These are phyloP conservation scores for Ganoderma multipileum DNA, from an alignment of 1,284 basidiomycete genomes.

Conservation along the genomic window DNA sequence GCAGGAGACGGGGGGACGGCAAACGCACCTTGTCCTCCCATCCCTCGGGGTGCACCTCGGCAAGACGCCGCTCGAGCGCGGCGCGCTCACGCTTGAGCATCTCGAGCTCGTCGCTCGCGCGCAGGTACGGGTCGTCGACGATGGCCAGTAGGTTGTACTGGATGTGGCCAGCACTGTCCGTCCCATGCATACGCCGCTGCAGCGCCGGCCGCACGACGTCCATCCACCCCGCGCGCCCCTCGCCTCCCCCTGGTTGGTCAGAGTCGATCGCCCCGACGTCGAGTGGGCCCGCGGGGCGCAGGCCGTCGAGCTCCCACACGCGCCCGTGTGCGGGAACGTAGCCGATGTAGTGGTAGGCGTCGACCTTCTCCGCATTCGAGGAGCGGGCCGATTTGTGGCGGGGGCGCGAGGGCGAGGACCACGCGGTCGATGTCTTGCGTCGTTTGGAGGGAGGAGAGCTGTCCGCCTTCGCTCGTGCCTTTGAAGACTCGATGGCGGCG, in stretches of 20 bases:
- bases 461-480: slow-evolving; percentile 36
- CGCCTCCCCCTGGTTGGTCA: slow-evolving; percentile 16
- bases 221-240: slow-evolving; percentile 52
- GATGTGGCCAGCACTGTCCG: slow-evolving; percentile 47
- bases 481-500: slow-evolving; percentile 49
- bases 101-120: slow-evolving; percentile 59
- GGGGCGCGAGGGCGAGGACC: slow-evolving; percentile 32
- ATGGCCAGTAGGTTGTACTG: slow-evolving; percentile 67
- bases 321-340: slow-evolving; percentile 66
- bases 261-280: slow-evolving; percentile 62
- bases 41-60: slow-evolving; percentile 38
- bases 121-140: slow-evolving; percentile 56
- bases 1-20: slow-evolving; percentile 6
- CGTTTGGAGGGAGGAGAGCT: slow-evolving; percentile 48
- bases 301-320: slow-evolving; percentile 64
- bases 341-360: slow-evolving; percentile 68
- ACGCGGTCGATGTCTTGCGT: slow-evolving; percentile 39
- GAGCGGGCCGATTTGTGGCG: slow-evolving; percentile 24
- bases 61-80: slow-evolving; percentile 53
- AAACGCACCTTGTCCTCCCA: slow-evolving; percentile 49
- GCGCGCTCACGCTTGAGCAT: slow-evolving; percentile 54
- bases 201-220: slow-evolving; percentile 64
- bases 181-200: slow-evolving; percentile 59
- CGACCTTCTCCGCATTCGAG: slow-evolving; percentile 43
- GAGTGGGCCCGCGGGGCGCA: slow-evolving; percentile 51